Base-by-base conservation (phyloP, 179 eudicot genomes). In the Pouteria campechiana region DNA sequence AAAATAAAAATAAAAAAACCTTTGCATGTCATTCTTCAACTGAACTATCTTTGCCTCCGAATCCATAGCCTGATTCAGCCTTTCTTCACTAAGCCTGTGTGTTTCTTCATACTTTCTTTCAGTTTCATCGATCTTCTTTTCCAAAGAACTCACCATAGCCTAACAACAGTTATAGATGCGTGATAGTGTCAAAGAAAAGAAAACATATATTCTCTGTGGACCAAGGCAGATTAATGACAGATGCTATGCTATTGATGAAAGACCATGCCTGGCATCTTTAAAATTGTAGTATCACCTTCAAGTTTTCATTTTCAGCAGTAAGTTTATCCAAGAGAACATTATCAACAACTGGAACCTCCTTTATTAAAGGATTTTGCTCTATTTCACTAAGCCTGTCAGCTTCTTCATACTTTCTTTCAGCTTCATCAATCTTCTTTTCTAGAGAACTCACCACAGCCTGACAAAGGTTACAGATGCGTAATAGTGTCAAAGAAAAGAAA, bases 221-320 rank as follows among this genome's bases (percentile, higher is more conserved):
- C 44, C 48, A 20, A 11, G n/a, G n/a, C n/a, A n/a, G n/a, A n/a
- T n/a, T n/a, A n/a, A n/a, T n/a, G n/a, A n/a, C n/a, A n/a, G n/a
- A n/a, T n/a, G n/a, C n/a, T n/a, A n/a, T n/a, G n/a, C n/a, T n/a
- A n/a, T n/a, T n/a, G n/a, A n/a, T n/a, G n/a, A n/a, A n/a, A n/a
- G n/a, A n/a, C n/a, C n/a, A 15, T 32, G 41, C 13, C 25, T 15
- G 28, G 37, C 17, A 43, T 37, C 31, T n/a, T n/a, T n/a, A n/a
- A n/a, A n/a, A n/a, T n/a, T 25, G 18, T 7, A 44, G 38, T 17
- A 37, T 64, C 40, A 88, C 96, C 84, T 92, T 92, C 25, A 92
- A 79, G 23, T 73, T 58, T 48, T 77, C 73, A 68, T 86, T 90
- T 69, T 92, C 96, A 41, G 60, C 57, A 29, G 68, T 70, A 55